phyloP scores from a whole-genome alignment of 129 eudicot species.

The Logfia minima region DNA sequence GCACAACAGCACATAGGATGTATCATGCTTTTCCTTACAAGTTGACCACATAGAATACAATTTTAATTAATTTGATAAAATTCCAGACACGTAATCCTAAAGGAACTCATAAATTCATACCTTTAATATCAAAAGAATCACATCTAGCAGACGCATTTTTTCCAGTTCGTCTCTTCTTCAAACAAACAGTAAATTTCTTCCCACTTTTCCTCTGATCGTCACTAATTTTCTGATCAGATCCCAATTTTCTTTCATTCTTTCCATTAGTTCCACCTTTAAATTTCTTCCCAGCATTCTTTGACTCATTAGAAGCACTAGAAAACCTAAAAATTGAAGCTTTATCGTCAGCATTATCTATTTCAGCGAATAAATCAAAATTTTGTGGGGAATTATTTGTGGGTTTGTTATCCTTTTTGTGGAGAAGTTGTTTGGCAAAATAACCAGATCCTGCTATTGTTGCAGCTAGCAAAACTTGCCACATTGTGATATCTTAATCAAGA shows the following conservation, averaged over 20 bases:
- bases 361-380: not conserved
- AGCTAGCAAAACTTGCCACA: constrained; percentile 89
- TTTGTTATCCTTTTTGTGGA: constrained; percentile 24
- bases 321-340: constrained; percentile 58
- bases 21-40: too few relatives aligned
- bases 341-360: not conserved
- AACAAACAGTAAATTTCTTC: constrained; percentile 1
- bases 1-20: too few relatives aligned
- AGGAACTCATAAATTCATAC: not conserved
- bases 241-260: not conserved
- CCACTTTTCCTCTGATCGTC: not conserved
- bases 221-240: not conserved
- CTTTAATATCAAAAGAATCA: constrained; percentile 5
- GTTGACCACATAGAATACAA: too few relatives aligned
- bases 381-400: constrained; percentile 5
- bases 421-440: constrained; percentile 55
- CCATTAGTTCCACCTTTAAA: constrained; percentile 29
- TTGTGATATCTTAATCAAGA: constrained; percentile 26
- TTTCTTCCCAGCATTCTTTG: constrained; percentile 39
- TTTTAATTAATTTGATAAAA: too few relatives aligned
- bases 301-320: constrained; percentile 46
- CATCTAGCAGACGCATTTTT: not conserved
- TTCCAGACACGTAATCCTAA: not conserved
- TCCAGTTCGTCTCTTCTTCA: constrained; percentile 7
- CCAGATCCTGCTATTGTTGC: constrained; percentile 94